Evolutionary conservation across 306 rosid genomes (phyloP).

Genomic region (Albizia julibrissin): DNA sequence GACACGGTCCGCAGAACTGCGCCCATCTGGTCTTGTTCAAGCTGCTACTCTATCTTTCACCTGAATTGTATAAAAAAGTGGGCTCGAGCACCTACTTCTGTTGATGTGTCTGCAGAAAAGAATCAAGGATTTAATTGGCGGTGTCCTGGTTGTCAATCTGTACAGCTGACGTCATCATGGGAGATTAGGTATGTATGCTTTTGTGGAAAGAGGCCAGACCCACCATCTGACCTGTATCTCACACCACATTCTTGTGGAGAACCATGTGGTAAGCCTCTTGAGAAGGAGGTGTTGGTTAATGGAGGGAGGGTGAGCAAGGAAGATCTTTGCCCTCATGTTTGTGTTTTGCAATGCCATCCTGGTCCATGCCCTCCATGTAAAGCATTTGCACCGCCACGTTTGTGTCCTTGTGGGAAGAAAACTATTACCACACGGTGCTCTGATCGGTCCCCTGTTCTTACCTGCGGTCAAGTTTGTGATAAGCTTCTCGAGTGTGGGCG

Average conservation of each 20-base stretch:
- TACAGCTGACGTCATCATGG: constrained; percentile 66
- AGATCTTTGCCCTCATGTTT: constrained; percentile 81
- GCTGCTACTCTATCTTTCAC: constrained; percentile 89
- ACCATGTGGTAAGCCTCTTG: constrained; percentile 84
- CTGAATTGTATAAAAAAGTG: constrained; percentile 84
- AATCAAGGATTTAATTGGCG: constrained; percentile 91
- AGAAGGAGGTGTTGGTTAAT: constrained; percentile 49
- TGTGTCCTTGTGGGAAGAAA: constrained; percentile 93
- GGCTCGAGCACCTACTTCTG: constrained; percentile 89
- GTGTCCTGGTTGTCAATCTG: constrained; percentile 96
- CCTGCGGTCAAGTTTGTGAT: constrained; percentile 81
- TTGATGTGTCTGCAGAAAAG: constrained; percentile 70
- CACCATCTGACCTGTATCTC: constrained; percentile 86
- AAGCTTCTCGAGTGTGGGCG: constrained; percentile 81
- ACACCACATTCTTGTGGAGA: constrained; percentile 98
- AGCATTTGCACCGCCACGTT: constrained; percentile 80
- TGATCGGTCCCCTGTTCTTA: constrained; percentile 71
- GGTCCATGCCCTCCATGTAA: constrained; percentile 98
- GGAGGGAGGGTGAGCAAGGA: constrained; percentile 61
- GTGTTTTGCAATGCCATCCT: constrained; percentile 98
- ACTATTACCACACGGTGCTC: constrained; percentile 80
- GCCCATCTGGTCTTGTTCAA: constrained; percentile 83
- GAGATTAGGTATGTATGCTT: constrained; percentile 87
- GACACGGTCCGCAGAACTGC: constrained; percentile 89
- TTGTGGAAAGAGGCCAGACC: constrained; percentile 88